Evolutionary conservation across 108 stramenopile genomes (phyloP).

Genomic region (Pseudonitzschia delicatissima): DNA sequence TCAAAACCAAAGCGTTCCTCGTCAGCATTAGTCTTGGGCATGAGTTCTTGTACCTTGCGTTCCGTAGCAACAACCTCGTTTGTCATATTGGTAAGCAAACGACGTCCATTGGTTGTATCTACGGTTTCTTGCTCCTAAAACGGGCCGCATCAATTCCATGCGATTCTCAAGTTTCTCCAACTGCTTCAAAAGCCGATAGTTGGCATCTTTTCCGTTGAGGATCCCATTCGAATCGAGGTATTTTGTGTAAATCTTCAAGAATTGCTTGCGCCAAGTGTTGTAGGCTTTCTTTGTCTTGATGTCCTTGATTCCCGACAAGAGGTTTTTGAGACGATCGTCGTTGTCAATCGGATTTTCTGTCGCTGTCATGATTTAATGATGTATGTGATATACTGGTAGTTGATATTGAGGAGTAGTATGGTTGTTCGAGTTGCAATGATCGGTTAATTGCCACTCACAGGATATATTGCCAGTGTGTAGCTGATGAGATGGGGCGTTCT

Average conservation of each 20-base stretch:
- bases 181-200: slow-evolving; percentile 8
- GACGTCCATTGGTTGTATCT: slow-evolving; percentile 16
- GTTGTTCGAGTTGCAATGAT: no score
- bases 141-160: not conserved
- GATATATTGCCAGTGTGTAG: no score
- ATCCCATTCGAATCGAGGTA: slow-evolving; percentile 28
- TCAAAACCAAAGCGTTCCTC: slow-evolving; percentile 24
- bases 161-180: slow-evolving; percentile 12
- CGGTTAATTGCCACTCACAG: no score
- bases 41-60: slow-evolving; percentile 12
- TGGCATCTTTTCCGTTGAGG: slow-evolving; percentile 18
- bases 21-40: slow-evolving; percentile 19
- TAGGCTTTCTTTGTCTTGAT: slow-evolving; percentile 12
- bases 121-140: not conserved
- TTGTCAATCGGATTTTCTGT: slow-evolving; percentile 21
- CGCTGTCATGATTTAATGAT: not conserved
- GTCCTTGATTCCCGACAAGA: slow-evolving; percentile 9
- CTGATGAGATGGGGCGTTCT: no score
- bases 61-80: slow-evolving; percentile 16
- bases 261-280: slow-evolving; percentile 18
- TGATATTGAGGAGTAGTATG: no score
- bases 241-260: slow-evolving; percentile 15
- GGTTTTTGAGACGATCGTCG: slow-evolving; percentile 11
- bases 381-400: not conserved
- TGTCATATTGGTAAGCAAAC: slow-evolving; percentile 16